Conservation (phyloP, 2,329 filamentous ascomycete genomes). For the Beauveria varroae region DNA sequence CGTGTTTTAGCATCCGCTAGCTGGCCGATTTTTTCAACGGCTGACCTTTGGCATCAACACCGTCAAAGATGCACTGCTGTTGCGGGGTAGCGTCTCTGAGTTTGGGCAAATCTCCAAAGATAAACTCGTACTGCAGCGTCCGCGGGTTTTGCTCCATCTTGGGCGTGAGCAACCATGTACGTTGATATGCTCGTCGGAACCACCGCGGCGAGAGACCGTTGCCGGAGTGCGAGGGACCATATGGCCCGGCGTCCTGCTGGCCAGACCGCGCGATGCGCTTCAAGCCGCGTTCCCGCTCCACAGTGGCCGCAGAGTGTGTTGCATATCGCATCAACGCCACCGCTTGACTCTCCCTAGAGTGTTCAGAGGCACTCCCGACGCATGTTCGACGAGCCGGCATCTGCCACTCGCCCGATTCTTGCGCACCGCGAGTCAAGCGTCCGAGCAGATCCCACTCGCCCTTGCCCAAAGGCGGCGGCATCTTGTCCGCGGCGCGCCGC, state of each 20-base stretch:
- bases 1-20: not conserved
- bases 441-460: slow-evolving; percentile 50
- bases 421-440: slow-evolving; percentile 36
- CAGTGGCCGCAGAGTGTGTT: not conserved
- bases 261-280: slow-evolving; percentile 27
- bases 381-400: slow-evolving; percentile 21
- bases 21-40: not conserved
- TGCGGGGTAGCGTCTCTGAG: slow-evolving; percentile 23
- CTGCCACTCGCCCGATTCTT: slow-evolving; percentile 27
- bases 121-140: slow-evolving; percentile 27
- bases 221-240: slow-evolving; percentile 26
- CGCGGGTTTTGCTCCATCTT: slow-evolving; percentile 30
- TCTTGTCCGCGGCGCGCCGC: slow-evolving; percentile 33
- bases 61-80: slow-evolving; percentile 42
- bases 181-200: slow-evolving; percentile 40
- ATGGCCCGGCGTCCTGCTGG: slow-evolving; percentile 28
- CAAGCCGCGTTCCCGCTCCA: not conserved
- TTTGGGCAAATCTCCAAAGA: slow-evolving; percentile 36
- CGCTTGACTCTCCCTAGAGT: not conserved
- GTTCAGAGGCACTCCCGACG: not conserved
- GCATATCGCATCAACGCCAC: slow-evolving; percentile 2
- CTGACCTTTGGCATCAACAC: slow-evolving; percentile 27
- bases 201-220: slow-evolving; percentile 29
- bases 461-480: slow-evolving; percentile 46
- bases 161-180: slow-evolving; percentile 38